Evolutionary conservation across 148 eudicot species (phyloP).

Genomic region (Dysphania ambrosioides): DNA sequence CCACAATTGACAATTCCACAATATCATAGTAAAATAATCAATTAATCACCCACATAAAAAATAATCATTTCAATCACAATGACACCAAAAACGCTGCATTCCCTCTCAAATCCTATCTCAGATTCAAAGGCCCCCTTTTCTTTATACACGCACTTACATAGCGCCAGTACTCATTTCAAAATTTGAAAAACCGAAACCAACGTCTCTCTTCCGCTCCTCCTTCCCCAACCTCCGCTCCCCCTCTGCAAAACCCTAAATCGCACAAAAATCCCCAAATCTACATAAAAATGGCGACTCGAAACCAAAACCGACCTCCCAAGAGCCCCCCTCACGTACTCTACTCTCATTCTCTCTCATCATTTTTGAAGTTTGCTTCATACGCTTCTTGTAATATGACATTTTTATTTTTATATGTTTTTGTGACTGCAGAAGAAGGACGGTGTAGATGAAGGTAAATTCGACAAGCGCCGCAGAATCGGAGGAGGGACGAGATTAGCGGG

Average conservation of each 20-base stretch:
- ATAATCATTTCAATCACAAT: neutral
- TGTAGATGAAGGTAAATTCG: slow-evolving; percentile 34
- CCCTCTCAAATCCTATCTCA: neutral
- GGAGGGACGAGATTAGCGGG: slow-evolving; percentile 40
- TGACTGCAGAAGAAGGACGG: slow-evolving; percentile 41
- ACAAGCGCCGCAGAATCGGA: slow-evolving; percentile 54
- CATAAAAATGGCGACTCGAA: slow-evolving; percentile 39
- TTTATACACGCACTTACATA: neutral
- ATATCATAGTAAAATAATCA: too few relatives aligned
- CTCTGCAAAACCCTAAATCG: slow-evolving; percentile 31
- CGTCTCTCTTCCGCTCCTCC: slow-evolving; percentile 17
- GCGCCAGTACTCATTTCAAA: slow-evolving; percentile 27
- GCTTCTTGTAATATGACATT: neutral
- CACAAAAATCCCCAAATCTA: slow-evolving; percentile 2
- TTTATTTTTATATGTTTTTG: neutral
- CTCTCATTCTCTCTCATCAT: slow-evolving; percentile 4
- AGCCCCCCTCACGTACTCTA: slow-evolving; percentile 37
- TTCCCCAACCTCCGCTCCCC: neutral
- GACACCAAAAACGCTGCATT: neutral
- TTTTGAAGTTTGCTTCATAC: neutral
- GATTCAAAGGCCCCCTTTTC: neutral
- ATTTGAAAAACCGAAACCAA: slow-evolving; percentile 12
- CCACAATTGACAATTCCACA: too few relatives aligned
- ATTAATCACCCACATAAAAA: too few relatives aligned
- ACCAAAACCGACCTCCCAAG: slow-evolving; percentile 51